Evolutionary conservation across 1,284 basidiomycete species (phyloP).

Genomic region (Pyrrhoderma noxium): DNA sequence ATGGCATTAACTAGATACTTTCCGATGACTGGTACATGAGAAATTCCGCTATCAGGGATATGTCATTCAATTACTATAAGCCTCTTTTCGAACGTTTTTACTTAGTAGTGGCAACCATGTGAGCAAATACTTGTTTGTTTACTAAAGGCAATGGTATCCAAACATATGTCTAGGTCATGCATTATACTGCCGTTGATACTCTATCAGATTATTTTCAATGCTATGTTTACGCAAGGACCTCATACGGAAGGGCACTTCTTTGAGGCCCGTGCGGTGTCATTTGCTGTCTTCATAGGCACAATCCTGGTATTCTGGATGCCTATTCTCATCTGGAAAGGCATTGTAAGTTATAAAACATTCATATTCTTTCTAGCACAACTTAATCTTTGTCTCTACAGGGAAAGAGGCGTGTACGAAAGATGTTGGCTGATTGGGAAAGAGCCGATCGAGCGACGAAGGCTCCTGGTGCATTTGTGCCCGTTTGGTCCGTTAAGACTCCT

Average conservation of each 20-base stretch:
- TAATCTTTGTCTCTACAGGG: constrained; percentile 30
- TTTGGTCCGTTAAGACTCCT: constrained; percentile 40
- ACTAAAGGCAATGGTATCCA: neutral
- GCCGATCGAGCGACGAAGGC: constrained; percentile 32
- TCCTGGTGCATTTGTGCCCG: constrained; percentile 29
- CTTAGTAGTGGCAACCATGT: constrained; percentile 36
- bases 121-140: constrained; percentile 19
- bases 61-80: constrained; percentile 38
- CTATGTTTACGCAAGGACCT: constrained; percentile 22
- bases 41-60: constrained; percentile 32
- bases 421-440: constrained; percentile 37
- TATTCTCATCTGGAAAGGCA: constrained; percentile 41
- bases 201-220: constrained; percentile 32
- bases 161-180: constrained; percentile 28
- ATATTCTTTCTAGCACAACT: neutral
- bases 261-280: constrained; percentile 33
- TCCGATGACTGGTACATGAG: constrained; percentile 40
- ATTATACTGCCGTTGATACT: constrained; percentile 36
- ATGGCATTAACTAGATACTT: constrained; percentile 31
- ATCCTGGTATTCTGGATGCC: constrained; percentile 38
- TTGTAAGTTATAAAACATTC: constrained; percentile 27
- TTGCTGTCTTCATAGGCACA: constrained; percentile 34
- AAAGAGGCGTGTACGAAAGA: constrained; percentile 31
- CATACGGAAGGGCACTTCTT: constrained; percentile 24
- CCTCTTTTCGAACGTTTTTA: constrained; percentile 42